Conservation (phyloP, 2,329 filamentous ascomycete species). For the Sodiomyces alkalinus region DNA sequence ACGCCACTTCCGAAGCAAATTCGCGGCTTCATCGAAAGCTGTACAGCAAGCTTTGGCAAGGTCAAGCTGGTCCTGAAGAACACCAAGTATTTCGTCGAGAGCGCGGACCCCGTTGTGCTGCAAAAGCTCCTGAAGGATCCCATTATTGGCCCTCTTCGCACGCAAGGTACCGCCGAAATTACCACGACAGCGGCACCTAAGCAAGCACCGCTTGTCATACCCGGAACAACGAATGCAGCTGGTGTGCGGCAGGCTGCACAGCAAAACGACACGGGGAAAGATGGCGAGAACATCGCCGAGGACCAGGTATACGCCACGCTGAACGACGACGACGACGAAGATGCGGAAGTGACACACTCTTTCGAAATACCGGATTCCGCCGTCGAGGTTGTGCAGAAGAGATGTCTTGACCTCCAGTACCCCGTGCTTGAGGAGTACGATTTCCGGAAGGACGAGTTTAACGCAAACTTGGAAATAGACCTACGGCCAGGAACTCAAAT, state of each 20-base stretch:
- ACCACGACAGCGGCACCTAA: conserved; percentile 73
- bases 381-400: conserved; percentile 78
- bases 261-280: conserved; percentile 26
- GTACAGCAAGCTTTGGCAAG: conserved; percentile 85
- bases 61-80: conserved; percentile 91
- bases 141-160: conserved; percentile 63
- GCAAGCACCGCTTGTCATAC: conserved; percentile 77
- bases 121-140: conserved; percentile 76
- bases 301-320: conserved; percentile 56
- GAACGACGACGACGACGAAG: conserved; percentile 78
- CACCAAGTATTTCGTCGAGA: conserved; percentile 89
- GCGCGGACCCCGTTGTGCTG: conserved; percentile 71
- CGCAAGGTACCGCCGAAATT: conserved; percentile 57
- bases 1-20: conserved; percentile 73
- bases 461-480: conserved; percentile 87
- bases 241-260: conserved; percentile 60
- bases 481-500: conserved; percentile 81
- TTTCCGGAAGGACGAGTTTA: conserved; percentile 79
- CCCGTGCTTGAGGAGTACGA: conserved; percentile 95
- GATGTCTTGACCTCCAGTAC: conserved; percentile 72
- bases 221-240: conserved; percentile 84
- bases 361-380: conserved; percentile 77
- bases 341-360: conserved; percentile 75
- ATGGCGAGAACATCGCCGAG: conserved; percentile 37
- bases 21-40: conserved; percentile 59